phyloP scores from a whole-genome alignment of 108 stramenopile species.

The Conticribra guillardii region DNA sequence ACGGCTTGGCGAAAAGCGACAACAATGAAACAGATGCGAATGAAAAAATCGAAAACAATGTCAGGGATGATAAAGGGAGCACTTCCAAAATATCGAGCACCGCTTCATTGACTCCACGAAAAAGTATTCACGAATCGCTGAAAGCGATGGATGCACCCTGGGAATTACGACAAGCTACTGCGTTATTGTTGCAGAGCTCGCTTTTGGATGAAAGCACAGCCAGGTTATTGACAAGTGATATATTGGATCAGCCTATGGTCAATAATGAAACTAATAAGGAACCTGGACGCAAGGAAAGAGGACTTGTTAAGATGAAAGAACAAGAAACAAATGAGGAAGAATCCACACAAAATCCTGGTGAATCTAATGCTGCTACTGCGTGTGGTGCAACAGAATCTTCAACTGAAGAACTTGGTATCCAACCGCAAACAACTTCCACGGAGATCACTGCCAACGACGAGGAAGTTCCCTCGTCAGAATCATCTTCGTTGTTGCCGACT shows the following conservation, averaged over 20 bases:
- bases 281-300: background rate
- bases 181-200: slow-evolving; percentile 37
- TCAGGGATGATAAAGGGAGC: background rate
- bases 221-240: slow-evolving; percentile 38
- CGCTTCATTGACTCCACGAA: background rate
- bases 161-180: slow-evolving; percentile 41
- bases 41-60: background rate
- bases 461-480: slow-evolving; percentile 15
- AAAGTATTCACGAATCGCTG: slow-evolving; percentile 20
- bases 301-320: background rate
- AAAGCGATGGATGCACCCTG: slow-evolving; percentile 29
- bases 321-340: slow-evolving; percentile 1
- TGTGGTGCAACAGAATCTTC: background rate
- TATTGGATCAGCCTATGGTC: slow-evolving; percentile 34
- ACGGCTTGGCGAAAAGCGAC: slow-evolving; percentile 23
- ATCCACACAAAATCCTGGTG: background rate
- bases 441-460: background rate
- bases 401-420: background rate
- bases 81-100: background rate
- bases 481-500: slow-evolving; percentile 16
- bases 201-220: slow-evolving; percentile 49
- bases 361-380: background rate
- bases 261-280: background rate
- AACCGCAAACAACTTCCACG: background rate
- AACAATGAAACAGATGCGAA: background rate